Evolutionary conservation across 106 monocot genomes (phyloP).

Genomic region (Iris macrosiphon): DNA sequence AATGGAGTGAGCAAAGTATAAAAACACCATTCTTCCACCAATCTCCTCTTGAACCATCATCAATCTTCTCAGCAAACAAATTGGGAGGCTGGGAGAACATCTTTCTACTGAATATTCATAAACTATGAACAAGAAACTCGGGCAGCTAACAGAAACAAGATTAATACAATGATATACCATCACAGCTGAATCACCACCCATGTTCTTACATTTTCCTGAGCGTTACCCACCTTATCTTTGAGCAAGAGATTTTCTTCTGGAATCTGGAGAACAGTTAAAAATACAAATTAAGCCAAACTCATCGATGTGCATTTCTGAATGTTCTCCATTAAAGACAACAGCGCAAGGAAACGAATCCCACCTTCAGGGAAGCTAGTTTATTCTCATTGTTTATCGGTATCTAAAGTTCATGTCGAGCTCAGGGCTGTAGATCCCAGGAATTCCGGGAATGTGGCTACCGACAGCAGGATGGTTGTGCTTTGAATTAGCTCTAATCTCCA

Average conservation of each 20-base stretch:
- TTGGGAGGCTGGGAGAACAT: too few species aligned
- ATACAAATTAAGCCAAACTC: too few species aligned
- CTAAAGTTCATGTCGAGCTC: conserved; percentile 42
- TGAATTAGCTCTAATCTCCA: conserved; percentile 48
- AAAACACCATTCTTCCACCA: neutral
- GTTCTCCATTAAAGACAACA: too few species aligned
- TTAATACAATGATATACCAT: too few species aligned
- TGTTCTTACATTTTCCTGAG: too few species aligned
- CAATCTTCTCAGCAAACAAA: too few species aligned
- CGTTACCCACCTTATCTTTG: too few species aligned
- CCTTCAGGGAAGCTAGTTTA: neutral
- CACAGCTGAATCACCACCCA: too few species aligned
- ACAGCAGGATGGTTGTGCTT: conserved; percentile 31
- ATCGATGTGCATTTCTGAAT: too few species aligned
- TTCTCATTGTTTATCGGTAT: conserved; percentile 33
- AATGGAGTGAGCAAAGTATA: neutral
- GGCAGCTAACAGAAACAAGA: too few species aligned
- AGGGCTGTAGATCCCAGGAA: conserved; percentile 33
- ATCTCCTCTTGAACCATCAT: neutral
- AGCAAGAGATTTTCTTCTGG: too few species aligned
- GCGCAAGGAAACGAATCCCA: neutral
- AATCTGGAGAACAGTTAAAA: too few species aligned
- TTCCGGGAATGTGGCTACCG: conserved; percentile 12
- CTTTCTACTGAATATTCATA: neutral
- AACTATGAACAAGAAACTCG: neutral